Conservation (phyloP, 75 land plant genomes). For the Azolla pinnata region DNA sequence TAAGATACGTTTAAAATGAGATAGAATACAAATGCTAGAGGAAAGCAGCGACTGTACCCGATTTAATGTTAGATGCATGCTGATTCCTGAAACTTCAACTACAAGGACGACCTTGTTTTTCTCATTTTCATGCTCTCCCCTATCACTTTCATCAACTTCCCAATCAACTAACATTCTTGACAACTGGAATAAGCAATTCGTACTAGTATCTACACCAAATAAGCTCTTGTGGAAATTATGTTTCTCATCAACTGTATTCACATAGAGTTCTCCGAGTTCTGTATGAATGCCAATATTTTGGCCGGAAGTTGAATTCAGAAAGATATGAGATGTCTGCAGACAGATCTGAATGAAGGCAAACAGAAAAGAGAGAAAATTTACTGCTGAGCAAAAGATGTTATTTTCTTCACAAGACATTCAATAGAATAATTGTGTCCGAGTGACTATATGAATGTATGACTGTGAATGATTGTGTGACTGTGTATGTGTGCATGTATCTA, state of each 20-base stretch:
- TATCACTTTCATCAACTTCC: conserved; percentile 57
- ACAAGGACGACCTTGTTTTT: conserved; percentile 19
- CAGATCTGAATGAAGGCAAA: conserved; percentile 48
- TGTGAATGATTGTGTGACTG: too few relatives aligned
- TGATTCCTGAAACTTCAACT: conserved; percentile 65
- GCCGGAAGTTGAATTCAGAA: conserved; percentile 59
- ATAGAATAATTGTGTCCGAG: too few relatives aligned
- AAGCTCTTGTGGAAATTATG: conserved; percentile 41
- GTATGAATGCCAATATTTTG: conserved; percentile 49
- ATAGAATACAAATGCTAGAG: conserved; percentile 37
- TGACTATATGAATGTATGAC: too few relatives aligned
- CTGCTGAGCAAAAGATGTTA: too few relatives aligned
- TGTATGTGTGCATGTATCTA: too few relatives aligned
- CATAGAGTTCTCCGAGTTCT: conserved; percentile 76
- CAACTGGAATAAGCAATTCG: conserved; percentile 62
- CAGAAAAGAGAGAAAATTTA: not conserved
- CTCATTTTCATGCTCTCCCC: not conserved
- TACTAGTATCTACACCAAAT: conserved; percentile 64
- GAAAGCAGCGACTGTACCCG: conserved; percentile 61
- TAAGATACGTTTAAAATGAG: conserved; percentile 36
- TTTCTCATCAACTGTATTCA: conserved; percentile 70
- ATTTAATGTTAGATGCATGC: conserved; percentile 41
- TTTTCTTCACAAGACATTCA: too few relatives aligned
- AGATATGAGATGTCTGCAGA: conserved; percentile 87
- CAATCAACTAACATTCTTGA: conserved; percentile 66